These are phyloP conservation scores for Tolypocladium tropicale DNA, from an alignment of 2,329 filamentous ascomycete species.

Conservation along the genomic window DNA sequence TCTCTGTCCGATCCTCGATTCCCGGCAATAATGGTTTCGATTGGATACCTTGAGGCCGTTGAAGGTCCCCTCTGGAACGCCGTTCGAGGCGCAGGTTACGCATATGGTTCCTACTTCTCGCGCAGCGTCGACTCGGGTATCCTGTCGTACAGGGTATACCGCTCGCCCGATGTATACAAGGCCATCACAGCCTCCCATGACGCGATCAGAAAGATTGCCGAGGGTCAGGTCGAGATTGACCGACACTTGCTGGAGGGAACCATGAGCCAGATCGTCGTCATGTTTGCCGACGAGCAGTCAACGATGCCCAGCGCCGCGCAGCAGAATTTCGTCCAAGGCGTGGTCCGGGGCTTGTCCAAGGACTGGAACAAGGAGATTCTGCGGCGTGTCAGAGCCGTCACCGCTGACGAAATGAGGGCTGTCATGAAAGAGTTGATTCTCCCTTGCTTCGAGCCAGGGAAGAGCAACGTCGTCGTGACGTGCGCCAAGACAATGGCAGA, in stretches of 20 bases:
- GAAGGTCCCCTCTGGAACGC: slow-evolving; percentile 93
- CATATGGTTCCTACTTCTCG: slow-evolving; percentile 76
- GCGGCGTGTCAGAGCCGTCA: slow-evolving; percentile 65
- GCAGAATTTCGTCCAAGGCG: slow-evolving; percentile 73
- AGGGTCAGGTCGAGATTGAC: slow-evolving; percentile 64
- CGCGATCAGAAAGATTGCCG: slow-evolving; percentile 64
- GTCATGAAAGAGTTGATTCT: slow-evolving; percentile 67
- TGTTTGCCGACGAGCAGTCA: slow-evolving; percentile 77
- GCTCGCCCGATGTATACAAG: slow-evolving; percentile 80
- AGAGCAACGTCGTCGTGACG: slow-evolving; percentile 77
- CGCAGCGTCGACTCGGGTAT: slow-evolving; percentile 71
- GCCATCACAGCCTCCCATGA: slow-evolving; percentile 70
- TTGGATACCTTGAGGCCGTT: slow-evolving; percentile 83
- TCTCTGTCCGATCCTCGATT: slow-evolving; percentile 69
- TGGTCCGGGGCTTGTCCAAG: slow-evolving; percentile 63
- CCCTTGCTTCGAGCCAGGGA: slow-evolving; percentile 69
- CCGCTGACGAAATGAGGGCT: slow-evolving; percentile 62
- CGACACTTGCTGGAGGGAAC: slow-evolving; percentile 78
- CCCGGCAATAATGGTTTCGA: slow-evolving; percentile 77
- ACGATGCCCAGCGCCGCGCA: slow-evolving; percentile 76
- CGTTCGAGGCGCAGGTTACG: slow-evolving; percentile 84
- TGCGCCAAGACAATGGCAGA: slow-evolving; percentile 79
- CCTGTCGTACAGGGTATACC: slow-evolving; percentile 77
- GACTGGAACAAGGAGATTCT: slow-evolving; percentile 73
- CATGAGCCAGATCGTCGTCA: slow-evolving; percentile 78